Evolutionary conservation across 495 filamentous ascomycete genomes (phyloP).

Genomic region (Aspergillus bertholletiae): DNA sequence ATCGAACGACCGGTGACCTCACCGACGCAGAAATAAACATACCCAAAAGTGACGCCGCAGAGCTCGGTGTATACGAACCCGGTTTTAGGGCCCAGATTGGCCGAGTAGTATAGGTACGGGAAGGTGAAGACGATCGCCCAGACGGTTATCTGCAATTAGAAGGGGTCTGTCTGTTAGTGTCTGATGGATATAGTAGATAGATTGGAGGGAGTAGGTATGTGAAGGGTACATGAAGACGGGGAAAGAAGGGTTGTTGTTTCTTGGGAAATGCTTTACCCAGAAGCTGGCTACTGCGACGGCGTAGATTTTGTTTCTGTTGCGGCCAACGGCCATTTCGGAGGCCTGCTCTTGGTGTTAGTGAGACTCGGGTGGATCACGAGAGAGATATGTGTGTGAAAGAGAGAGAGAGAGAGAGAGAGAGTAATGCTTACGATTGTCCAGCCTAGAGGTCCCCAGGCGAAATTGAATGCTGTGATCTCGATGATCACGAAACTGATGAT

Average conservation of each 20-base stretch:
- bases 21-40: background rate
- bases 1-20: background rate
- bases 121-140: background rate
- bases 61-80: background rate
- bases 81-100: background rate
- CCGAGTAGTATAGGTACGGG: background rate
- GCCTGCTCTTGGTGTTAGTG: background rate
- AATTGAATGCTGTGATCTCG: background rate
- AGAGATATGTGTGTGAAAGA: background rate
- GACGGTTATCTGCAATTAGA: background rate
- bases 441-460: background rate
- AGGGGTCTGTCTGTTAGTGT: too few species aligned
- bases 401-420: too few species aligned
- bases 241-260: too few species aligned
- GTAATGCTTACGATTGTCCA: background rate
- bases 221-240: background rate
- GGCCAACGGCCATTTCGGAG: background rate
- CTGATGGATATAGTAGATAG: too few species aligned
- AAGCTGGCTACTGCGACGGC: background rate
- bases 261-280: too few species aligned
- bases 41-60: background rate
- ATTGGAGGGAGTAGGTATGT: too few species aligned
- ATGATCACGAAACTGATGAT: background rate
- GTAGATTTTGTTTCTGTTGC: background rate
- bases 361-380: background rate